Conservation (phyloP, 108 stramenopile genomes). For the Skeletonema tropicum region DNA sequence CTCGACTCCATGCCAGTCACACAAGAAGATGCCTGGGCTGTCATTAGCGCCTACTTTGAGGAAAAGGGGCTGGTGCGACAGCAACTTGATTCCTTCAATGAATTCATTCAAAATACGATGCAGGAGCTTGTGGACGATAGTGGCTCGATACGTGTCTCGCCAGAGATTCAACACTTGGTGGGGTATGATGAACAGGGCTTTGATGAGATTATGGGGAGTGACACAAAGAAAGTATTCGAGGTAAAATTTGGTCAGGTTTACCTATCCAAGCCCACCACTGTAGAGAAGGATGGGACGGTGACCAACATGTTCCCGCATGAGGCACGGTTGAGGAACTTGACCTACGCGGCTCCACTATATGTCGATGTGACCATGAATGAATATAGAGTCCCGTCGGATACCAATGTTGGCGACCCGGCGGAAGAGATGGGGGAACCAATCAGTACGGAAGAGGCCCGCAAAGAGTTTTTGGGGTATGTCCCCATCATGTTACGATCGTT, state of each 20-base stretch:
- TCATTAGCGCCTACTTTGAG: slow-evolving; percentile 97
- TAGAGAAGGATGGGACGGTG: slow-evolving; percentile 90
- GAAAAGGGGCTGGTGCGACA: slow-evolving; percentile 99
- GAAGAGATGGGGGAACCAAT: slow-evolving; percentile 82
- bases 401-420: slow-evolving; percentile 77
- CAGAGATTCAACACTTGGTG: not conserved
- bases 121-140: slow-evolving; percentile 96
- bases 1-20: slow-evolving; percentile 89
- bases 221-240: slow-evolving; percentile 81
- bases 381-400: slow-evolving; percentile 74
- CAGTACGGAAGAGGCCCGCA: slow-evolving; percentile 79
- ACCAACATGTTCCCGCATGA: slow-evolving; percentile 98
- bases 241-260: slow-evolving; percentile 98
- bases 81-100: slow-evolving; percentile 99
- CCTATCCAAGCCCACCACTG: slow-evolving; percentile 88
- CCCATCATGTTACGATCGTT: slow-evolving; percentile 97
- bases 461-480: slow-evolving; percentile 95
- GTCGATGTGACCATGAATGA: slow-evolving; percentile 90
- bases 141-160: slow-evolving; percentile 78
- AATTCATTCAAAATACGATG: slow-evolving; percentile 98
- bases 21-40: slow-evolving; percentile 98
- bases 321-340: slow-evolving; percentile 95
- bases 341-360: slow-evolving; percentile 95
- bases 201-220: slow-evolving; percentile 56
- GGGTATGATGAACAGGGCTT: slow-evolving; percentile 72